Evolutionary conservation across 345 rosid genomes (phyloP), one percentile per base, ranked within the genome.

Genomic region (Chamaenerion angustifolium): DNA sequence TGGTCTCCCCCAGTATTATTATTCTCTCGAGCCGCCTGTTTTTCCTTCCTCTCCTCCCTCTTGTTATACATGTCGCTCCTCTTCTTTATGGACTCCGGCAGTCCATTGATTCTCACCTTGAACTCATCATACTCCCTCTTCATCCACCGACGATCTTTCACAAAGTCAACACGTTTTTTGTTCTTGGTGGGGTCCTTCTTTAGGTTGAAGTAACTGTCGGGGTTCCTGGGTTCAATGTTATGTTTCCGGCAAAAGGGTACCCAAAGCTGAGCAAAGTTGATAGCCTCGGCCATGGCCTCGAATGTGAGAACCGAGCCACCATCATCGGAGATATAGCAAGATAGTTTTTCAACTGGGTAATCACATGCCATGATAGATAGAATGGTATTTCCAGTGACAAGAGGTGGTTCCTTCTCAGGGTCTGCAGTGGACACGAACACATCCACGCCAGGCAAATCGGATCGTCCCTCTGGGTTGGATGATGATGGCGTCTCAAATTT

Each of bases 231-330:
- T 65, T 89, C 97, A 17, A 89, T 83, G 46, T 77, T 69, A 64
- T 89, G 97, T 61, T 89, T 89, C 14, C 97, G 77, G 45, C 95
- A 89, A 62, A 89, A 89, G 11, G 97, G 97, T 54, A 89, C 94
- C 97, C 97, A 88, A 37, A 77, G 46, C 81, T 89, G 87, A 0
- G 93, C 89, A 55, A 89, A 89, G 41, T 68, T 76, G 58, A 89
- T 75, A 19, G 97, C 89, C 71, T 85, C 95, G 23, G 94, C 97
- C 97, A 89, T 89, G 59, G 97, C 97, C 72, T 85, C 97, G 46
- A 89, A 89, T 13, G 82, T 89, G 66, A 89, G 82, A 40, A 82
- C 77, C 27, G 97, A 83, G 10, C 90, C 95, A 27, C 97, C 97
- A 12, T 85, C 97, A 7, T 89, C 97, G 0, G 97, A 89, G 51